Evolutionary conservation across 345 rosid genomes (phyloP), one percentile per base, ranked within the genome.

Genomic region (Citrus australasica): DNA sequence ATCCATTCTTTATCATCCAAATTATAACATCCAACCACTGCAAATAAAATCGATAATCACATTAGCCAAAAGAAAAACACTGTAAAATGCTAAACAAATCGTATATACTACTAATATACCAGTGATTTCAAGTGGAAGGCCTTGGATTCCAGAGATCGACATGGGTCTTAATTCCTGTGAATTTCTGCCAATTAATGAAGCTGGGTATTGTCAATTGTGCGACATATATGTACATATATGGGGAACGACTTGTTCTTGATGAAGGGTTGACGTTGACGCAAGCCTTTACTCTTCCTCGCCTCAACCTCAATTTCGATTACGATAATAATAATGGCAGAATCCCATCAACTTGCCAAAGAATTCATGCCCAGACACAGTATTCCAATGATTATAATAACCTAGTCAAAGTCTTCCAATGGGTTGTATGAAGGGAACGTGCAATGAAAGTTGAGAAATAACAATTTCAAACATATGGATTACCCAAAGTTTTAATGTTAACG

Each of bases 1-100:
- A 89, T 72, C 92, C 90, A 89, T 66, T 89, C 92, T 42, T 79
- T 89, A 69, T 87, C 90, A 17, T 84, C 82, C 89, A 89, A 71
- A 72, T 84, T 89, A 69, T 72, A 48, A 71, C 92, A 89, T 59
- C 86, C 87, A 46, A 85, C 83, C 28, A 87, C 90, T 87, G 19
- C 58, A 71, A 72, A 16, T 2, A 55, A 77, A 51, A 30, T 65
- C 9, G 55, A 19, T 6, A 16, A 38, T 37, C 51, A 40, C 1
- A 75, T 60, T 68, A 28, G 27, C 58, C 10, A 16, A 7, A 25
- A 19, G 48, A 22, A 7, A 25, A 19, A 62, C 1, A 24, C 46
- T 55, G 25, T 33, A 79, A 22, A 61, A 1, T 27, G 37, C 8
- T 28, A 38, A 22, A 8, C 4, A 51, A 51, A 53, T 30, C 21